phyloP scores from a whole-genome alignment of 306 rosid species.

The Arachis stenosperma region DNA sequence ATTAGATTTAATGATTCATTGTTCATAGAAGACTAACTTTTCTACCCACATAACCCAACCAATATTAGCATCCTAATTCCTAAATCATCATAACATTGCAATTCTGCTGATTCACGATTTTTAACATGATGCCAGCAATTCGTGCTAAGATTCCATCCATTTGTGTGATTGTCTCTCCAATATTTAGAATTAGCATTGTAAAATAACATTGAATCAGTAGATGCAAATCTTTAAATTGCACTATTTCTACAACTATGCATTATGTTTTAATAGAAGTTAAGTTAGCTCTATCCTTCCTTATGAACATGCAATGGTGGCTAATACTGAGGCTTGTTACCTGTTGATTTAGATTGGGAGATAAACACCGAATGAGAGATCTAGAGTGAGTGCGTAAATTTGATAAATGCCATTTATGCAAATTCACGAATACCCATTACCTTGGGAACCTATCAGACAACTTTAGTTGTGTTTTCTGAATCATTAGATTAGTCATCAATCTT shows the following conservation, averaged over 20 bases:
- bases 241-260: background rate
- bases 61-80: background rate
- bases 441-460: constrained; percentile 11
- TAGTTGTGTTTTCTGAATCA: constrained; percentile 14
- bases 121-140: background rate
- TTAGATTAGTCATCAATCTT: background rate
- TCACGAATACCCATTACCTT: constrained; percentile 1
- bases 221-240: background rate
- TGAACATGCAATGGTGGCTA: background rate
- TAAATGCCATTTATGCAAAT: constrained; percentile 15
- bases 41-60: background rate
- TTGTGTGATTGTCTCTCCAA: background rate
- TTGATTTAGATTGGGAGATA: constrained; percentile 14
- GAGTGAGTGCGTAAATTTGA: constrained; percentile 3
- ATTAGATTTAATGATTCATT: background rate
- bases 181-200: background rate
- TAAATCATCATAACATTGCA: background rate
- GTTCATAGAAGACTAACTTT: background rate
- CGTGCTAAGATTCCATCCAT: background rate
- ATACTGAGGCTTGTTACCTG: constrained; percentile 6
- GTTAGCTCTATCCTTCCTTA: constrained; percentile 3
- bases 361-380: constrained; percentile 1
- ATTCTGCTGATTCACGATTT: background rate
- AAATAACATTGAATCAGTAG: background rate
- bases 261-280: background rate